Percentiles rank a stretch among this genome's conserved stretches.
phyloP scores from a whole-genome alignment of 371 early-diverging fungal species.

The Dichotomocladium elegans region DNA sequence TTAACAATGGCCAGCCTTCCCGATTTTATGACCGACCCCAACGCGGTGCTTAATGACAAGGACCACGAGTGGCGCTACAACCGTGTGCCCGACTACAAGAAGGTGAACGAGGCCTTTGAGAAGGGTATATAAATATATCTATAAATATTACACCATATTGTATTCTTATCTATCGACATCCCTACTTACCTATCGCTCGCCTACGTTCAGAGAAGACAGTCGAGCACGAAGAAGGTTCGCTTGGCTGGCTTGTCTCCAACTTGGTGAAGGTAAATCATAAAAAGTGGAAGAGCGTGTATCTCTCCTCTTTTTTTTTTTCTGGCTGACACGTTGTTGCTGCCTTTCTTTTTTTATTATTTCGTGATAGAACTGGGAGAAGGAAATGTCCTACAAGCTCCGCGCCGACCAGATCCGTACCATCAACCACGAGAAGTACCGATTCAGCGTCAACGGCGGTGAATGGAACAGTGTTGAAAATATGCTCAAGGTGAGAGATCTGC shows the following conservation, averaged over 20 bases:
- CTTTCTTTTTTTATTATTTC: background rate
- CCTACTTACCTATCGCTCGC: background rate
- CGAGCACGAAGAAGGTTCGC: conserved; percentile 40
- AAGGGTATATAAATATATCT: conserved; percentile 19
- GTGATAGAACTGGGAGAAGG: conserved; percentile 53
- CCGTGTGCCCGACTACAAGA: conserved; percentile 45
- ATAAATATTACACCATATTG: background rate
- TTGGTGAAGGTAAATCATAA: conserved; percentile 38
- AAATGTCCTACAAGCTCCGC: conserved; percentile 48
- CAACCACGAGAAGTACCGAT: conserved; percentile 37
- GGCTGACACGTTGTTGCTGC: no score
- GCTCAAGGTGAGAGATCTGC: conserved; percentile 30
- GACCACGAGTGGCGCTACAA: conserved; percentile 48
- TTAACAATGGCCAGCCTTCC: conserved; percentile 28
- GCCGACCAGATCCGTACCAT: conserved; percentile 52
- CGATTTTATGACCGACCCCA: conserved; percentile 51
- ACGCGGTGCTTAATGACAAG: conserved; percentile 48
- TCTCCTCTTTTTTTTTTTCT: no score
- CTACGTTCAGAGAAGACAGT: conserved; percentile 26
- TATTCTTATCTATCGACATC: background rate
- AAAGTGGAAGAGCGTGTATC: background rate
- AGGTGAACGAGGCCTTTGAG: conserved; percentile 43
- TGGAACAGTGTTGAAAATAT: conserved; percentile 44
- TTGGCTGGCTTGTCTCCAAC: conserved; percentile 46
- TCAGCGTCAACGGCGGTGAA: conserved; percentile 42